phyloP scores from a whole-genome alignment of 2,329 filamentous ascomycete species.

The Hypoxylon sp. region DNA sequence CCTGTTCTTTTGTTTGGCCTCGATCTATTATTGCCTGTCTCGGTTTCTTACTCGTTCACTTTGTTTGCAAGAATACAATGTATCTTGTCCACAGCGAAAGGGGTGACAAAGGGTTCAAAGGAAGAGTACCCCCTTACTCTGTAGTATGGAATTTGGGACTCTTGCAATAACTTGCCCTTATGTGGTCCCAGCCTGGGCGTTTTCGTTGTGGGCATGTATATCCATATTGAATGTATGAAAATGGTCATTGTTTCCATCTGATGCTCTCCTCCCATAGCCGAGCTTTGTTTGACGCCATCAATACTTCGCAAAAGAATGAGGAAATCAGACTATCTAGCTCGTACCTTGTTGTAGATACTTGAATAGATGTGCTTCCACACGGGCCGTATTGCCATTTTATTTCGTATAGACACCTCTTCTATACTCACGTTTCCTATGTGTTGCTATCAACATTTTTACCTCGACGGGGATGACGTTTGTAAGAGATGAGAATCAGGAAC shows the following conservation, averaged over 20 bases:
- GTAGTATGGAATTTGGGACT: background rate
- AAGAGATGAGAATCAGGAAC: background rate
- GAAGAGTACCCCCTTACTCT: background rate
- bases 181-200: background rate
- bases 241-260: background rate
- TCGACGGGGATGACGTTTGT: background rate
- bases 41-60: too few relatives aligned
- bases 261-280: background rate
- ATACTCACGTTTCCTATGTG: background rate
- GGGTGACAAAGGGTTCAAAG: background rate
- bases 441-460: background rate
- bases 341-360: background rate
- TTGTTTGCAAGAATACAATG: background rate
- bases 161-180: background rate
- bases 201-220: background rate
- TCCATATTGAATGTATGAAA: background rate
- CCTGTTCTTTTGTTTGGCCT: background rate
- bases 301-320: background rate
- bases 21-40: slow-evolving; percentile 3
- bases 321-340: background rate
- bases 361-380: background rate
- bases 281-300: background rate
- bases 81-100: background rate
- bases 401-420: background rate
- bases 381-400: background rate